Percentiles rank a stretch among this genome's conserved stretches.
phyloP scores from a whole-genome alignment of 78 protist genomes.

The Speleostelium caveatum region DNA sequence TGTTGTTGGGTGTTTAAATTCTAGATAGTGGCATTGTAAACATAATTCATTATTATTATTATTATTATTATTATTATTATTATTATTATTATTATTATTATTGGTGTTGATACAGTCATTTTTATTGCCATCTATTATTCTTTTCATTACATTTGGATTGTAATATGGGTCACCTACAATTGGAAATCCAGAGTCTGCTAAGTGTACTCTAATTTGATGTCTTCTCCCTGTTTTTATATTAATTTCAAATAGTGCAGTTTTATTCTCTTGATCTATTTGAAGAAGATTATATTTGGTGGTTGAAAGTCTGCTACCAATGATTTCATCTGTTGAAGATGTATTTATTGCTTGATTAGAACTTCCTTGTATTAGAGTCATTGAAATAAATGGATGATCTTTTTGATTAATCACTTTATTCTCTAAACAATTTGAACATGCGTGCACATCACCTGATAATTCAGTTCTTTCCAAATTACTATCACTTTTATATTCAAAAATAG shows the following conservation, averaged over 20 bases:
- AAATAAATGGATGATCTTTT: conserved; percentile 30
- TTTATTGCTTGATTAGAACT: conserved; percentile 15
- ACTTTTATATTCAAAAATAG: background rate
- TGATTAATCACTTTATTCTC: background rate
- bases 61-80: too few relatives aligned
- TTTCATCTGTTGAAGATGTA: too few relatives aligned
- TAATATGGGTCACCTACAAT: conserved; percentile 36
- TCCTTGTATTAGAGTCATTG: conserved; percentile 5
- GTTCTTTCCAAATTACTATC: background rate
- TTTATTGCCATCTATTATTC: background rate
- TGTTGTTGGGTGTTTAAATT: conserved; percentile 20
- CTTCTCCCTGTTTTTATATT: conserved; percentile 17
- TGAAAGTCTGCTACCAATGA: conserved; percentile 12
- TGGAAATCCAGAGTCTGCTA: conserved; percentile 37
- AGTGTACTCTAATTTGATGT: conserved; percentile 41
- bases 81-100: too few relatives aligned
- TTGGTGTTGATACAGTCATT: background rate
- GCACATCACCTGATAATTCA: background rate
- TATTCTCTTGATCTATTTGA: background rate
- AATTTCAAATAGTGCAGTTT: conserved; percentile 28
- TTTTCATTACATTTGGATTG: conserved; percentile 9
- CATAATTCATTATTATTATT: background rate
- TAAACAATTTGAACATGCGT: conserved; percentile 7
- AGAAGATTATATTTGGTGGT: conserved; percentile 2
- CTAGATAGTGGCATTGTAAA: conserved; percentile 6